Evolutionary conservation across 2,329 filamentous ascomycete species (phyloP).

Genomic region (Neurospora crassa): DNA sequence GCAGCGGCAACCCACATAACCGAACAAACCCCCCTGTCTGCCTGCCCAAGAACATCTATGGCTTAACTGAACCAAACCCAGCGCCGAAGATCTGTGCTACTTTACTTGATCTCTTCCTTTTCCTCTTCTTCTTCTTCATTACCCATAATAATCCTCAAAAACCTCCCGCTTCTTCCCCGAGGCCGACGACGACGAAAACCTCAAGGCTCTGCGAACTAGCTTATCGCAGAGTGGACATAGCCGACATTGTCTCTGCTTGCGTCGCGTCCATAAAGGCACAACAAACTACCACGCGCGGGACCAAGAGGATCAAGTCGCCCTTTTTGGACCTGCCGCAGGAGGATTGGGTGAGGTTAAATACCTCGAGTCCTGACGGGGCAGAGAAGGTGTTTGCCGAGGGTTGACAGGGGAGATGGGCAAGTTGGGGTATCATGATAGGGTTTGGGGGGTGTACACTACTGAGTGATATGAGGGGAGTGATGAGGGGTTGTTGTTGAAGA

Average conservation of each 20-base stretch:
- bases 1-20: constrained; percentile 36
- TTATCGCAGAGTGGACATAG: constrained; percentile 34
- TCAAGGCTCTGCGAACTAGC: constrained; percentile 38
- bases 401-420: constrained; percentile 28
- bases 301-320: constrained; percentile 24
- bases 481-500: not conserved
- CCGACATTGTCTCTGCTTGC: constrained; percentile 33
- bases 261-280: constrained; percentile 5
- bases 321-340: constrained; percentile 22
- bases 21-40: constrained; percentile 30
- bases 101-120: constrained; percentile 29
- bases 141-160: constrained; percentile 33
- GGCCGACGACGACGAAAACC: constrained; percentile 35
- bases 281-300: constrained; percentile 18
- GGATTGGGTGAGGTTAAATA: constrained; percentile 25
- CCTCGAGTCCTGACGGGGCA: constrained; percentile 1
- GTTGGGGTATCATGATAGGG: constrained; percentile 33
- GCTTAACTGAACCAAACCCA: constrained; percentile 38
- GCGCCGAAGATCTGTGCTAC: constrained; percentile 39
- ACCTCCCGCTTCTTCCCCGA: constrained; percentile 40
- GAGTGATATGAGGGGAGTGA: not conserved
- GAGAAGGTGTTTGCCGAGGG: constrained; percentile 21
- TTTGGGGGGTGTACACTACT: constrained; percentile 33
- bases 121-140: constrained; percentile 28
- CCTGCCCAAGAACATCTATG: constrained; percentile 38